Conservation (phyloP, 1,284 basidiomycete genomes). For the Hemileia vastatrix region DNA sequence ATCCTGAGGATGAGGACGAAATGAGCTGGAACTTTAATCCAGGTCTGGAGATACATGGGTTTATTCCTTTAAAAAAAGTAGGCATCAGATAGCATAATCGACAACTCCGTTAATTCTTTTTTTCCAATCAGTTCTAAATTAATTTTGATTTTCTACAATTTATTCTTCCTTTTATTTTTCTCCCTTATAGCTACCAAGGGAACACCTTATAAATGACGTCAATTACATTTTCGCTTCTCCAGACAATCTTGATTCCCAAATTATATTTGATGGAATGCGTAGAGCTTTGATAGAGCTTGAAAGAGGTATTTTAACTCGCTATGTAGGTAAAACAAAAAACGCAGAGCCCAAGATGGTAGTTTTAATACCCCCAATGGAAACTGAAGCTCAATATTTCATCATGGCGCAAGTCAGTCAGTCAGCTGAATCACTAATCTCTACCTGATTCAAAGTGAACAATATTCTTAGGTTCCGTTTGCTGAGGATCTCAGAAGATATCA, state of each 20-base stretch:
- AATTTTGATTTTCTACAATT: background rate
- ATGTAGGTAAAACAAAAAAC: background rate
- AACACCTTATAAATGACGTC: conserved; percentile 19
- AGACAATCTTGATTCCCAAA: background rate
- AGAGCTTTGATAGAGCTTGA: background rate
- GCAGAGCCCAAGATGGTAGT: conserved; percentile 17
- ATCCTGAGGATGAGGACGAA: conserved; percentile 8
- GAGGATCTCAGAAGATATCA: conserved; percentile 5
- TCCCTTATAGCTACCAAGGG: conserved; percentile 6
- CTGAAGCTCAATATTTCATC: conserved; percentile 9
- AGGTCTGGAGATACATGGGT: conserved; percentile 11
- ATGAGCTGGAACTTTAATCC: conserved; percentile 10
- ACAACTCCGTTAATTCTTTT: background rate
- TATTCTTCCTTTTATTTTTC: background rate
- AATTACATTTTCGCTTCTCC: conserved; percentile 5
- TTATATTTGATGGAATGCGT: conserved; percentile 3
- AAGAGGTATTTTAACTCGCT: conserved; percentile 3
- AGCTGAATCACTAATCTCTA: background rate
- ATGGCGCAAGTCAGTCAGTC: conserved; percentile 8
- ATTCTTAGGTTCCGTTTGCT: conserved; percentile 6
- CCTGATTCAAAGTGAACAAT: background rate
- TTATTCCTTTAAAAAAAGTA: background rate
- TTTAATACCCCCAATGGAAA: conserved; percentile 8
- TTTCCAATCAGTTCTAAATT: background rate
- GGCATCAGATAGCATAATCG: background rate